phyloP scores from a whole-genome alignment of 192 early-diverging fungal species.

The Umbelopsis ramanniana region DNA sequence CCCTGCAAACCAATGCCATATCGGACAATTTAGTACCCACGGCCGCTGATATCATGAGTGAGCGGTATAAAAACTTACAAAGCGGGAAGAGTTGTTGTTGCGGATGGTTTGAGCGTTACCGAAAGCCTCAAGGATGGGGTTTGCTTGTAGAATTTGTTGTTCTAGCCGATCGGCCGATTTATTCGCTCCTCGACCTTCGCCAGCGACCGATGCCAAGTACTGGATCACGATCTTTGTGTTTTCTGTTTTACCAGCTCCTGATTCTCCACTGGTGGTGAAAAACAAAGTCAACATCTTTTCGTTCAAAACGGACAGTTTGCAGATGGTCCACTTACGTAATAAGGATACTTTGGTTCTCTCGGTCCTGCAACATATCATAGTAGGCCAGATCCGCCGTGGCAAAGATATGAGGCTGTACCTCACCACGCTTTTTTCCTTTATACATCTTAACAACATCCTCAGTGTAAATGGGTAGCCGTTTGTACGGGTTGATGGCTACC shows the following conservation, averaged over 20 bases:
- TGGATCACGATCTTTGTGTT: constrained; percentile 99
- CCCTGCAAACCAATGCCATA: constrained; percentile 51
- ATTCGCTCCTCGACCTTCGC: constrained; percentile 45
- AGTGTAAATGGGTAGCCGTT: constrained; percentile 87
- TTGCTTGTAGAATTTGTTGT: constrained; percentile 86
- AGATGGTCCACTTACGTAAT: constrained; percentile 76
- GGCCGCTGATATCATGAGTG: background rate
- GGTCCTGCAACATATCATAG: constrained; percentile 91
- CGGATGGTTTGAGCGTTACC: constrained; percentile 98
- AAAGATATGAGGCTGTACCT: constrained; percentile 89
- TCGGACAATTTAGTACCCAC: background rate
- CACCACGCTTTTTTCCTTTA: constrained; percentile 70
- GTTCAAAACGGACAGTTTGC: background rate
- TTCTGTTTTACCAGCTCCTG: constrained; percentile 99
- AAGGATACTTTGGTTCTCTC: constrained; percentile 96
- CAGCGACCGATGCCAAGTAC: constrained; percentile 91
- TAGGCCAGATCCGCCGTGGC: constrained; percentile 92
- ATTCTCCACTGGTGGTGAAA: constrained; percentile 82
- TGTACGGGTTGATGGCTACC: constrained; percentile 98
- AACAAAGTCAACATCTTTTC: background rate
- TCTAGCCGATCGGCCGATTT: constrained; percentile 69
- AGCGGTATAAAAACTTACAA: constrained; percentile 60
- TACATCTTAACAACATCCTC: constrained; percentile 76
- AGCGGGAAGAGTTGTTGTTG: constrained; percentile 99
- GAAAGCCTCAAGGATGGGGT: constrained; percentile 97